Evolutionary conservation across 1,284 basidiomycete species (phyloP), one percentile per base, ranked within the genome.

Genomic region (Cutaneotrichosporon daszewskae): DNA sequence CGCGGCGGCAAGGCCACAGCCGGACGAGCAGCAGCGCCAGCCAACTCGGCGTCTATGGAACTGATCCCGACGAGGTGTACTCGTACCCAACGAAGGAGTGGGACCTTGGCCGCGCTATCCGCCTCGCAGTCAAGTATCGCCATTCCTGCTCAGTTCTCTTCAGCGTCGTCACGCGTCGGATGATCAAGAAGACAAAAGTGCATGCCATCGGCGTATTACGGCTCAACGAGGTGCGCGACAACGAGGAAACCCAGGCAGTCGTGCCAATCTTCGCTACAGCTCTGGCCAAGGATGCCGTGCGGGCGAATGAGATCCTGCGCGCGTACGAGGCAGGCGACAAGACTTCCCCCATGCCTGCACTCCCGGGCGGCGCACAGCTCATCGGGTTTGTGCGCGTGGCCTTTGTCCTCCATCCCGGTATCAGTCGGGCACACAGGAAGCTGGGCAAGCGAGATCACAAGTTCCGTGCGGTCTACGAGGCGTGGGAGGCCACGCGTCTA

Each of bases 81-180:
- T 14, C 13, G 13, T 22, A 12, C 28, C 17, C 18, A 12, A 32
- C 29, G 2, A 2, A 38, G 5, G 9, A 14, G 5, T 68, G 60
- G 58, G 47, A 49, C 18, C 29, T 64, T 19, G 28, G 38, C 5
- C 37, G 45, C 9, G 55, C 58, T 0, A 49, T 57, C 22, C 53
- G 55, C 5, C 49, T 73, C 17, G 69, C 68, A 1, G 57, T 68
- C 10, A 46, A 63, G 49, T 73, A 72, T 50, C 60, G 70, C 29
- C 66, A 68, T 51, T 66, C 66, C 3, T 68, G 66, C 40, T 62
- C 61, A 0, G 37, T 72, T 16, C 37, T 71, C n/a, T 48, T 73
- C 26, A 55, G 52, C 1, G 59, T 71, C 31, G 40, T 60, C 26
- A 49, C 49, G 2, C 47, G 52, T 3, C 53, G 55, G 2, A 42